These are phyloP conservation scores for Arthrobotrys megalospora DNA, from an alignment of 2,329 filamentous ascomycete genomes.

Conservation along the genomic window DNA sequence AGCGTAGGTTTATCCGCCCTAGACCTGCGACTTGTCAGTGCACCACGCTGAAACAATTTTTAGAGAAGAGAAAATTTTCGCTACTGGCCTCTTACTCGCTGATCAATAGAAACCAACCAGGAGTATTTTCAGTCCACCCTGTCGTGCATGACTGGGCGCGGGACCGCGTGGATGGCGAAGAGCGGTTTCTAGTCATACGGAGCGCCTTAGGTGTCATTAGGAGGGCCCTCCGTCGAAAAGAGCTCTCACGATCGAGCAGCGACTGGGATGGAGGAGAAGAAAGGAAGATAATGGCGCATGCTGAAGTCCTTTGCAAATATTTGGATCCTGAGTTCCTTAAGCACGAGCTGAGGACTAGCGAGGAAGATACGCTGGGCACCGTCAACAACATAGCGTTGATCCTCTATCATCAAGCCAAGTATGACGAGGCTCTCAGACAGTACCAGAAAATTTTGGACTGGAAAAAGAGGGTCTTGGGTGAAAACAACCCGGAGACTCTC, in stretches of 20 bases:
- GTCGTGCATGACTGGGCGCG: conserved; percentile 60
- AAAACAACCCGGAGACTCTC: too few species aligned
- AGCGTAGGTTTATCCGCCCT: conserved; percentile 24
- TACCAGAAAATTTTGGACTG: too few species aligned
- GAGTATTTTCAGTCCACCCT: conserved; percentile 49
- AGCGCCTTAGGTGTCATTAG: background rate
- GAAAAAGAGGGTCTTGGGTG: too few species aligned
- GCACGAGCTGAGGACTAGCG: background rate
- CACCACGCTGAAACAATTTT: too few species aligned
- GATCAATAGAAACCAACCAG: background rate
- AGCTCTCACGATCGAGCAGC: background rate
- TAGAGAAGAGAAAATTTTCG: conserved; percentile 25
- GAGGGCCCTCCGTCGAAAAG: background rate
- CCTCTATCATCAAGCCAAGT: background rate
- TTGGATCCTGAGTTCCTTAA: background rate
- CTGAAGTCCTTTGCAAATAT: background rate
- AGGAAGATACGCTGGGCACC: background rate
- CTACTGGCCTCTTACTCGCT: conserved; percentile 34
- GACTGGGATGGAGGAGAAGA: conserved; percentile 1
- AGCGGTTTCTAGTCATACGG: background rate
- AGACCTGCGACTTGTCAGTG: too few species aligned
- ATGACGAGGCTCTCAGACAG: background rate
- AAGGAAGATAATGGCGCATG: conserved; percentile 8
- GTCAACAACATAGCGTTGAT: background rate
- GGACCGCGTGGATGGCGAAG: conserved; percentile 4